Conservation (phyloP, 306 rosid species). For the Albizia julibrissin region DNA sequence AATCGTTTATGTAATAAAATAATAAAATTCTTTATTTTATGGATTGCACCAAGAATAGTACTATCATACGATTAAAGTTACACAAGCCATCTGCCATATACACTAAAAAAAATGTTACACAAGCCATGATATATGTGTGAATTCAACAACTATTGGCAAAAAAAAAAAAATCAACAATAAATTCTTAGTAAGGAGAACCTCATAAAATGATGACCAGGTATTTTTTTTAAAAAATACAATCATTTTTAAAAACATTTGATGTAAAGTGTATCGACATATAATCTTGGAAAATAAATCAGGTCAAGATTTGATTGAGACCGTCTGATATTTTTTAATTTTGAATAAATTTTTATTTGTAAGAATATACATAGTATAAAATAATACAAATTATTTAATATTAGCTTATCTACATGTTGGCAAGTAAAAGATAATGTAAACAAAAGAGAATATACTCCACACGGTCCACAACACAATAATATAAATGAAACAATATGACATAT, state of each 20-base stretch:
- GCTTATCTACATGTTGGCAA: no score
- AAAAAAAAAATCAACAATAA: no score
- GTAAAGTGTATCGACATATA: background rate
- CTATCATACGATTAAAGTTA: background rate
- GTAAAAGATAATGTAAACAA: constrained; percentile 48
- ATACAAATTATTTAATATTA: no score
- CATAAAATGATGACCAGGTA: background rate
- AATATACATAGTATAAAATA: no score
- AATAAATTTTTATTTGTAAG: no score
- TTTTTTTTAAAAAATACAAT: background rate
- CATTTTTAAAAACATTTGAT: background rate
- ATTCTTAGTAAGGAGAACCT: background rate
- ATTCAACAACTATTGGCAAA: no score
- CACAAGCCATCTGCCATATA: no score
- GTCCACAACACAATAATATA: constrained; percentile 24
- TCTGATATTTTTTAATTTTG: background rate
- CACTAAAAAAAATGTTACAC: no score
- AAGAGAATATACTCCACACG: constrained; percentile 45
- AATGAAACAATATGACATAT: constrained; percentile 24
- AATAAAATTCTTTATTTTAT: background rate
- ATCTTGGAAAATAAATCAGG: background rate
- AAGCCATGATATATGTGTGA: background rate
- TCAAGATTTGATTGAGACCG: background rate
- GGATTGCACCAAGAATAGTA: background rate
- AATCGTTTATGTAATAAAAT: background rate